Conservation (phyloP, 345 rosid genomes). For the Eucalyptus erythrocorys region DNA sequence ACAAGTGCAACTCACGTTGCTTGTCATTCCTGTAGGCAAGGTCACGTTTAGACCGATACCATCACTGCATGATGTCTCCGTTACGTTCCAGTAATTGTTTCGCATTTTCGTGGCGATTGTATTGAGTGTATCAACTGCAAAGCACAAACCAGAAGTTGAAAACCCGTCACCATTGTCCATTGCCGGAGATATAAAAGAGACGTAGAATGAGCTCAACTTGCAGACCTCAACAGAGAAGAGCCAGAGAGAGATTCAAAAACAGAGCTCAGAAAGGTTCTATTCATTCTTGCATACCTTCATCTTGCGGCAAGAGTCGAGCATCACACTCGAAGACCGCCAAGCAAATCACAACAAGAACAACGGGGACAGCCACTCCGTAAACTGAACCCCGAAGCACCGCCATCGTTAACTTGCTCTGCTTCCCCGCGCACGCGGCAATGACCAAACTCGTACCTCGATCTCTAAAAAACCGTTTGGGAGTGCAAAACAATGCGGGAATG, state of each 20-base stretch:
- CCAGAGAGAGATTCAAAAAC: not conserved
- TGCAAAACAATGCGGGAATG: not conserved
- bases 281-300: conserved; percentile 31
- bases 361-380: not conserved
- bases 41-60: conserved; percentile 7
- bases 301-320: conserved; percentile 39
- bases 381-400: not conserved
- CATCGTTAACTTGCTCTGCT: not conserved
- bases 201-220: not conserved
- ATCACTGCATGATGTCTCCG: conserved; percentile 31
- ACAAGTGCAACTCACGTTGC: conserved; percentile 45
- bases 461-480: not conserved
- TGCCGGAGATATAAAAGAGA: not conserved
- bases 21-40: not conserved
- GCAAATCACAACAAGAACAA: conserved; percentile 16
- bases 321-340: conserved; percentile 10
- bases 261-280: not conserved
- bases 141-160: not conserved
- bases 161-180: not conserved
- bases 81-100: conserved; percentile 9
- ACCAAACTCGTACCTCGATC: not conserved
- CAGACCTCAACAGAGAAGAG: not conserved
- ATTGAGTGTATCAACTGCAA: conserved; percentile 40
- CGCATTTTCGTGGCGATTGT: conserved; percentile 31
- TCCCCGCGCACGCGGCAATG: not conserved